Evolutionary conservation across 148 eudicot genomes (phyloP).

Genomic region (Rhododendron ferrugineum): DNA sequence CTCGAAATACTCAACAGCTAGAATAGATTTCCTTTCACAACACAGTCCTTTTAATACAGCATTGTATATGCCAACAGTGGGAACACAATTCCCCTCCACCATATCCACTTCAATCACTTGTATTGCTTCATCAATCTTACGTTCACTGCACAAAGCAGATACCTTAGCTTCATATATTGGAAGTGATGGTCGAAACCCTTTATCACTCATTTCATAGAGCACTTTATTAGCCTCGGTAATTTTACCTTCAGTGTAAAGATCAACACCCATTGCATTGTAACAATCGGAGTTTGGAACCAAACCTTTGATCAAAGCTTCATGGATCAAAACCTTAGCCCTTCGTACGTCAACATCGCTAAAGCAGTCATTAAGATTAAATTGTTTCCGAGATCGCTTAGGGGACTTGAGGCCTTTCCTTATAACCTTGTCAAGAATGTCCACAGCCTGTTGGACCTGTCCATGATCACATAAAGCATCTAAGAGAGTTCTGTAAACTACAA

Average conservation of each 20-base stretch:
- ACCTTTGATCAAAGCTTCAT: slow-evolving; percentile 64
- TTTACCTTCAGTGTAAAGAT: slow-evolving; percentile 62
- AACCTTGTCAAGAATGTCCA: slow-evolving; percentile 62
- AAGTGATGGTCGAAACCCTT: slow-evolving; percentile 46
- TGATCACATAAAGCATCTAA: slow-evolving; percentile 63
- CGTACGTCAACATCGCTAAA: slow-evolving; percentile 30
- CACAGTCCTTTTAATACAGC: slow-evolving; percentile 59
- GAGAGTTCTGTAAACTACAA: slow-evolving; percentile 64
- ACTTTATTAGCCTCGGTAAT: slow-evolving; percentile 52
- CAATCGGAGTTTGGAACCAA: slow-evolving; percentile 61
- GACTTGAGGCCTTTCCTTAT: slow-evolving; percentile 73
- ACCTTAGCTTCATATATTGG: slow-evolving; percentile 64
- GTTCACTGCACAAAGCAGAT: slow-evolving; percentile 42
- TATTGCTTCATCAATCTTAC: slow-evolving; percentile 60
- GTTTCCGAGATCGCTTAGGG: slow-evolving; percentile 49
- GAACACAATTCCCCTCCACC: slow-evolving; percentile 61
- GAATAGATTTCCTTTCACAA: slow-evolving; percentile 30
- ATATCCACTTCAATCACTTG: slow-evolving; percentile 60
- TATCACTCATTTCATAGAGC: slow-evolving; percentile 50
- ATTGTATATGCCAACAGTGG: slow-evolving; percentile 44
- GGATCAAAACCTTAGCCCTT: slow-evolving; percentile 46
- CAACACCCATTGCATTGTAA: slow-evolving; percentile 56
- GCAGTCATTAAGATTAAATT: slow-evolving; percentile 40
- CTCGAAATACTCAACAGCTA: slow-evolving; percentile 53
- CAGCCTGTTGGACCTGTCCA: slow-evolving; percentile 57